phyloP scores from a whole-genome alignment of 1,139 yeast genomes.

The Candida buenavistaensis region DNA sequence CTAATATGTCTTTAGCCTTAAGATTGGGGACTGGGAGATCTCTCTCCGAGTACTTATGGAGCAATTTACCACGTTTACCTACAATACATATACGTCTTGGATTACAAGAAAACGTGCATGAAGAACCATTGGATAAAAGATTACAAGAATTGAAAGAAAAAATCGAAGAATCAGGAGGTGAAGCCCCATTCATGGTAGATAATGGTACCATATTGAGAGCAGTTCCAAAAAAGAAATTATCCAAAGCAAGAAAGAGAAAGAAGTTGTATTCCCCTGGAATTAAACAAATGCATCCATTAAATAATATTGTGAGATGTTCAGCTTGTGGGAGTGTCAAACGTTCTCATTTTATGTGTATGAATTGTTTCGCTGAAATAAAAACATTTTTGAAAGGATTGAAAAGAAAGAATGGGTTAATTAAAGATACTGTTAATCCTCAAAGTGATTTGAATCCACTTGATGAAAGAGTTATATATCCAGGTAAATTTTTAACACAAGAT shows the following conservation, averaged over 20 bases:
- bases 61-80: conserved; percentile 26
- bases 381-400: conserved; percentile 62
- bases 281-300: conserved; percentile 74
- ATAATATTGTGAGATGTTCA: conserved; percentile 85
- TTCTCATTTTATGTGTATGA: conserved; percentile 89
- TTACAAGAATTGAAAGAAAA: conserved; percentile 33
- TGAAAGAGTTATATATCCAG: conserved; percentile 72
- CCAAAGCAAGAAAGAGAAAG: conserved; percentile 82
- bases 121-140: conserved; percentile 20
- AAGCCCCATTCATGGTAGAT: conserved; percentile 42
- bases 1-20: conserved; percentile 26
- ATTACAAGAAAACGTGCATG: conserved; percentile 4
- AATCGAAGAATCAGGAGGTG: conserved; percentile 26
- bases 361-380: conserved; percentile 82
- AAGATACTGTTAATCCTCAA: conserved; percentile 25
- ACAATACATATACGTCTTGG: conserved; percentile 15
- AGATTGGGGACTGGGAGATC: conserved; percentile 20
- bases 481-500: conserved; percentile 53
- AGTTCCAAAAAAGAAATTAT: conserved; percentile 90
- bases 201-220: conserved; percentile 73
- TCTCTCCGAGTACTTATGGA: conserved; percentile 17
- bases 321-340: conserved; percentile 93
- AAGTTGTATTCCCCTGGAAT: conserved; percentile 80
- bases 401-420: conserved; percentile 31
- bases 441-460: conserved; percentile 63